These are phyloP conservation scores for Casuarina equisetifolia DNA, from an alignment of 306 rosid genomes.

Conservation along the genomic window DNA sequence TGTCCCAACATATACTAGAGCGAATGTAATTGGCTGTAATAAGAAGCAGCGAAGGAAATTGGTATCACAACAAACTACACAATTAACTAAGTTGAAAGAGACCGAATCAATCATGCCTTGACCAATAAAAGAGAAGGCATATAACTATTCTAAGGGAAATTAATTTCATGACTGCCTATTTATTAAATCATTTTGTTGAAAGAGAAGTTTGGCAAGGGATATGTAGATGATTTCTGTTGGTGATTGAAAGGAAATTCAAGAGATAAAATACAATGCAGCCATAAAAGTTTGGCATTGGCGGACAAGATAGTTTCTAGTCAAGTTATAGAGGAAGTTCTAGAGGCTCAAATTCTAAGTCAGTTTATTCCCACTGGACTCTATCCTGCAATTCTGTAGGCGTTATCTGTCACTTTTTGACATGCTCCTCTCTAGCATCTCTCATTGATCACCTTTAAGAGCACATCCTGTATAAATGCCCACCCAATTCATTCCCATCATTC, in stretches of 20 bases:
- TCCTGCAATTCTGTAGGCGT: background rate
- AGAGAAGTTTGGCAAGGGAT: background rate
- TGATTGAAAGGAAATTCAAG: background rate
- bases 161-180: background rate
- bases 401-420: background rate
- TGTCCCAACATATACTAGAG: slow-evolving; percentile 56
- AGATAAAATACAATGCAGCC: slow-evolving; percentile 1
- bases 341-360: background rate
- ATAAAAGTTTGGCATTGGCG: background rate
- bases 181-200: background rate
- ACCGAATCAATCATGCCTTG: background rate
- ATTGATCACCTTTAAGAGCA: background rate
- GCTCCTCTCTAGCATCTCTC: background rate
- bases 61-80: background rate
- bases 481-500: background rate
- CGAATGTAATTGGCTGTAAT: slow-evolving; percentile 57
- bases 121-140: background rate
- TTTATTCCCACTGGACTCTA: background rate
- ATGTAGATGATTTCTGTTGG: background rate
- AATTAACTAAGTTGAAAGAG: background rate
- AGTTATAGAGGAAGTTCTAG: background rate
- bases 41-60: slow-evolving; percentile 20
- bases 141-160: background rate
- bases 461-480: background rate
- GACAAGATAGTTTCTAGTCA: background rate